Conservation (phyloP, 2,329 filamentous ascomycete genomes). For the Paraconiothyrium sp. region DNA sequence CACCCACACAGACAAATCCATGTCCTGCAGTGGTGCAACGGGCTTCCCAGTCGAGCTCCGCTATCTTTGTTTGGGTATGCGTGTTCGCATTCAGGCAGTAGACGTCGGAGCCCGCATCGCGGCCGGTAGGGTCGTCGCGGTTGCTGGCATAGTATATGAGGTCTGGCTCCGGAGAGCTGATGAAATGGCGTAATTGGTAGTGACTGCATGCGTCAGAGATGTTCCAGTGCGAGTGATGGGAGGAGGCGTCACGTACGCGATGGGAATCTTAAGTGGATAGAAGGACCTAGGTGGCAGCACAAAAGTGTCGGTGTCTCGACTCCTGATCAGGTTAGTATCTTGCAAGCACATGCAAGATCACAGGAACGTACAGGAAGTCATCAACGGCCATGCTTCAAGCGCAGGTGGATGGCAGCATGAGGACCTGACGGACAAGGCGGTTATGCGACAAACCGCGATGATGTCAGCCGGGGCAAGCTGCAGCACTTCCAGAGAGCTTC, state of each 20-base stretch:
- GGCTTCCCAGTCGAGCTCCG: conserved; percentile 73
- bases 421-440: conserved; percentile 17
- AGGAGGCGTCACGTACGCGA: conserved; percentile 55
- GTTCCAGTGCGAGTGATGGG: background rate
- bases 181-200: conserved; percentile 89
- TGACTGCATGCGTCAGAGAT: conserved; percentile 63
- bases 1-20: conserved; percentile 91
- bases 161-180: conserved; percentile 80
- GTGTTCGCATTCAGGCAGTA: conserved; percentile 69
- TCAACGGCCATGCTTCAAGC: conserved; percentile 50
- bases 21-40: conserved; percentile 86
- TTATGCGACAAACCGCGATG: conserved; percentile 21
- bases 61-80: conserved; percentile 77
- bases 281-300: conserved; percentile 56
- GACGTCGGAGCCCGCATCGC: conserved; percentile 63
- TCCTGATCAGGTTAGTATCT: conserved; percentile 45
- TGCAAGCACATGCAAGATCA: background rate
- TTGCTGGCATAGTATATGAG: conserved; percentile 82
- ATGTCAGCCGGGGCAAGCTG: conserved; percentile 22
- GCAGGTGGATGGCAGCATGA: conserved; percentile 41
- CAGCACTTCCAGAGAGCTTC: background rate
- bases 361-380: conserved; percentile 44
- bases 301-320: conserved; percentile 57
- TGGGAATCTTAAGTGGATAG: conserved; percentile 60
- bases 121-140: conserved; percentile 12